A percentile compares a stretch with the other conserved stretches of the same genome.
Evolutionary conservation across 805 yeast species (phyloP).

Genomic region (Starmerella apicola): DNA sequence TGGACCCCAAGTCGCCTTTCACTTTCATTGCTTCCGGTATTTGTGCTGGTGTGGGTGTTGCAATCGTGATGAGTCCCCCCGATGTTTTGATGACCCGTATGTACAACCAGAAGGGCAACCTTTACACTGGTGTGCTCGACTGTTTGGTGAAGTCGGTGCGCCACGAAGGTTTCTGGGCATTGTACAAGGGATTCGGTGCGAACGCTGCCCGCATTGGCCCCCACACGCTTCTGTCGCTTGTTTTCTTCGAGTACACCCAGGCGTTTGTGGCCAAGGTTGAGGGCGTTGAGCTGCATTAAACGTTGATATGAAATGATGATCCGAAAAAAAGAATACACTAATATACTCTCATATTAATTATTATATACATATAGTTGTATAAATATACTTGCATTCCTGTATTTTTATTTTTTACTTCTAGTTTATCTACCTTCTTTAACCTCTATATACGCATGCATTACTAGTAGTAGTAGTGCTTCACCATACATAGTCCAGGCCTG

Average conservation of each 20-base stretch:
- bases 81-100: conserved; percentile 91
- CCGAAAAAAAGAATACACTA: too few species aligned
- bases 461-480: too few species aligned
- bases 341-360: not conserved
- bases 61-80: conserved; percentile 94
- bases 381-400: not conserved
- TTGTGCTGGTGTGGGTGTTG: conserved; percentile 81
- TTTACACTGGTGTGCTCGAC: conserved; percentile 78
- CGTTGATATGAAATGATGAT: too few species aligned
- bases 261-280: conserved; percentile 39
- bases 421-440: too few species aligned
- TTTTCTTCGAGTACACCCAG: conserved; percentile 94
- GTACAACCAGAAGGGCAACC: conserved; percentile 83
- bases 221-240: conserved; percentile 74
- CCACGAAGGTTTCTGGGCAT: conserved; percentile 73
- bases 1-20: conserved; percentile 34
- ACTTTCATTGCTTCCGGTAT: conserved; percentile 23
- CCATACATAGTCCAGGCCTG: too few species aligned
- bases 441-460: too few species aligned
- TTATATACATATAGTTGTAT: too few species aligned
- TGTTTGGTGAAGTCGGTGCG: conserved; percentile 73
- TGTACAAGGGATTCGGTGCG: conserved; percentile 92
- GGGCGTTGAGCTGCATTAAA: conserved; percentile 27
- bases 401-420: too few species aligned
- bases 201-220: conserved; percentile 89